Evolutionary conservation across 1,139 yeast genomes (phyloP), one percentile per base, ranked within the genome.

Genomic region (Hansenula sp.): DNA sequence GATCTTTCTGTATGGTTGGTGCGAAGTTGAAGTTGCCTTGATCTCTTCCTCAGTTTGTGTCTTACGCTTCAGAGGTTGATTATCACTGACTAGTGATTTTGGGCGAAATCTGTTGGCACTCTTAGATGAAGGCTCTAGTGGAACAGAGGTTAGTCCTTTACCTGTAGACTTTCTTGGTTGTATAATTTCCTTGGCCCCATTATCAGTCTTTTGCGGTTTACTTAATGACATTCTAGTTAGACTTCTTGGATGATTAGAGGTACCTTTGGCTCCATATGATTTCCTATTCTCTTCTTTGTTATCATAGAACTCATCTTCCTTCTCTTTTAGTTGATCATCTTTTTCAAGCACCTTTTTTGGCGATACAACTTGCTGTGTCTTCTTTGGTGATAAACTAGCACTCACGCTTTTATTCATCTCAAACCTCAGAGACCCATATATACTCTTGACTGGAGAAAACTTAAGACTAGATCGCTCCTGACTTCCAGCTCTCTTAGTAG

Each of bases 391-490:
- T 14, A 20, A 28, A 16, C 8, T 28, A n/a, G n/a, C n/a, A 16
- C 12, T 14, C 13, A 28, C 21, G 3, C 39, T 9, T 13, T 39
- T 37, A 28, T 41, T 44, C 42, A 44, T 32, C 9, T 53, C 52
- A 13, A 36, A 39, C 41, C 55, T 47, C 32, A 54, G 22, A 2
- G 46, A 41, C 0, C 55, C 55, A 41, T 54, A 53, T 6, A 51
- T 48, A 19, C 57, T 53, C 35, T 48, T 52, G 13, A 53, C 57
- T 9, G 57, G 58, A 1, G 58, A 50, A 34, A 53, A 53, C 24
- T 45, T 45, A n/a, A 22, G 11, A 13, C 28, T 32, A 3, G 16
- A 22, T 6, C 26, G 20, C 2, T 30, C 36, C 13, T 32, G 34
- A 24, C 29, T 25, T 14, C 27, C 29, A 25, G 25, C 7, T n/a